These are phyloP conservation scores for Rhodotorula sp. DNA, from an alignment of 1,284 basidiomycete species.

Conservation along the genomic window DNA sequence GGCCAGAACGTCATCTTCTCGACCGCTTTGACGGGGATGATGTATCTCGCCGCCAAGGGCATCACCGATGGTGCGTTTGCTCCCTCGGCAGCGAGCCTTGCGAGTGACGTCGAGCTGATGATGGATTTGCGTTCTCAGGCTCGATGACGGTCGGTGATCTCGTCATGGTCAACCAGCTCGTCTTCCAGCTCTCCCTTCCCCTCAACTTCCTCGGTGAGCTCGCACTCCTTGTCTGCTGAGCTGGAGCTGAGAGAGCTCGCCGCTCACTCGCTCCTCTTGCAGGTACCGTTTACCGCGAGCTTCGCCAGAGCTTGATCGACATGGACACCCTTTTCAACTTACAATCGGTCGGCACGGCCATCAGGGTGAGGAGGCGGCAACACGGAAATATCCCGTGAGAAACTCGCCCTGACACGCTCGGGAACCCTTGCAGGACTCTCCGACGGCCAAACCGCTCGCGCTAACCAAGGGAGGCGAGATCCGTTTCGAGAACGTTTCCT, in stretches of 20 bases:
- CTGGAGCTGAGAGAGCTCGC: no score
- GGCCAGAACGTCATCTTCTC: constrained; percentile 97
- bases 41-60: constrained; percentile 94
- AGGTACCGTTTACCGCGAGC: constrained; percentile 86
- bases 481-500: constrained; percentile 85
- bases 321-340: constrained; percentile 96
- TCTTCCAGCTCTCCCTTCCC: constrained; percentile 93
- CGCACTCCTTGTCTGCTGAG: no score
- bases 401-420: not conserved
- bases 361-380: constrained; percentile 55
- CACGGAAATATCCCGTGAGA: no score
- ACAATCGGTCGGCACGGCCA: constrained; percentile 74
- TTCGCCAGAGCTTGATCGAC: constrained; percentile 90
- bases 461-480: constrained; percentile 77
- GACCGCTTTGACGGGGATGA: constrained; percentile 84
- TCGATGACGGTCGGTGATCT: constrained; percentile 98
- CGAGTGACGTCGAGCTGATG: constrained; percentile 44
- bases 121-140: constrained; percentile 51
- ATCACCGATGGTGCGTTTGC: constrained; percentile 60
- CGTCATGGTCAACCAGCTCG: constrained; percentile 98
- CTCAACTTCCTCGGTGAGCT: constrained; percentile 82
- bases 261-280: not conserved
- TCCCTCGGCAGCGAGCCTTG: not conserved
- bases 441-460: constrained; percentile 64
- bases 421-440: constrained; percentile 58